Evolutionary conservation across 1,284 basidiomycete species (phyloP).

Genomic region (Ustilago lituana): DNA sequence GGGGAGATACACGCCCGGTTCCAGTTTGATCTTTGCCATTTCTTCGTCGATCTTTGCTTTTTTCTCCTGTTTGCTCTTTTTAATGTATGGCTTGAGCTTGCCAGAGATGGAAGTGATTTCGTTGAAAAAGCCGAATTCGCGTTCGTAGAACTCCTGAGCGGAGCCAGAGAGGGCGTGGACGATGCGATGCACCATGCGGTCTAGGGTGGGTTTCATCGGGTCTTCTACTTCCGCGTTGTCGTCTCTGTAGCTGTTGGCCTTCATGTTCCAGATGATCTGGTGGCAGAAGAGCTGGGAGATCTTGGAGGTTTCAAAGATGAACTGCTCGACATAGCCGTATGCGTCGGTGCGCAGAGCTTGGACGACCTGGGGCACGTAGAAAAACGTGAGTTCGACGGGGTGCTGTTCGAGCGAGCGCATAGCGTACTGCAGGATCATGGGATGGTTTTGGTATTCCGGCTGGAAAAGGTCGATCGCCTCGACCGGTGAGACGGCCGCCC

Average conservation of each 20-base stretch:
- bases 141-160: conserved; percentile 88
- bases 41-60: conserved; percentile 99
- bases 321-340: conserved; percentile 85
- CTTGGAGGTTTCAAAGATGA: conserved; percentile 96
- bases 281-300: conserved; percentile 98
- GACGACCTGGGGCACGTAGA: conserved; percentile 98
- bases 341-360: conserved; percentile 88
- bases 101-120: conserved; percentile 97
- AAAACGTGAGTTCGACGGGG: conserved; percentile 93
- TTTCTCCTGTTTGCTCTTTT: conserved; percentile 94
- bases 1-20: conserved; percentile 93
- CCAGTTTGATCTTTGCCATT: conserved; percentile 93
- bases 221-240: conserved; percentile 80
- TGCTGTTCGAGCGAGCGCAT: conserved; percentile 95
- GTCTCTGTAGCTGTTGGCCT: conserved; percentile 94
- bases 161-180: conserved; percentile 88
- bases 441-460: conserved; percentile 74
- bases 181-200: conserved; percentile 83
- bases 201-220: conserved; percentile 92
- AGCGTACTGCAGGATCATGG: conserved; percentile 91
- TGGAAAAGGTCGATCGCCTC: conserved; percentile 62
- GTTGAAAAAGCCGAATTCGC: conserved; percentile 95
- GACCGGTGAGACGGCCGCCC: conserved; percentile 88
- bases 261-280: conserved; percentile 99
- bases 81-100: conserved; percentile 96